Evolutionary conservation across 73 alveolate species (phyloP), one percentile per base, ranked within the genome.

Genomic region (Stentor roeselii): DNA sequence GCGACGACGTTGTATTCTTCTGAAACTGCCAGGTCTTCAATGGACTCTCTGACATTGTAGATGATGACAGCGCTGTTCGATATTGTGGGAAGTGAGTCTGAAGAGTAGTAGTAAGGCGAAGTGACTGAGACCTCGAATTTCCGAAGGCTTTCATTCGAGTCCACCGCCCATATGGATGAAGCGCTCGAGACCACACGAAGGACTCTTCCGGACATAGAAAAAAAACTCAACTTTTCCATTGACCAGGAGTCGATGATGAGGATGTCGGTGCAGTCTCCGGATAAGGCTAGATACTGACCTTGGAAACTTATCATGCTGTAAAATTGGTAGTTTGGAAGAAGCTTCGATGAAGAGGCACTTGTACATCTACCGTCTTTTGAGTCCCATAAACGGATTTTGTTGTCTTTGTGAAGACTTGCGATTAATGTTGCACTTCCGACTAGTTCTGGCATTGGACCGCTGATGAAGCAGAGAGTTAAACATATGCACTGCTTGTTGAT

Each of bases 321-420:
- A 34, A 67, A 32, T 21, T 32, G 21, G 34, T 21, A 67, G 27
- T 67, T 75, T 41, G 85, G 76, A 36, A 89, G 80, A 75, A 90
- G 85, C 42, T 82, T 90, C 30, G 60, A 36, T 3, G 86, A 75
- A 4, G 95, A 90, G 42, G 60, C 88, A 80, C 89, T 21, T 4
- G 86, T 14, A 41, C 95, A 90, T 59, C 95, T 35, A 41, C 95
- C 95, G 40, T 90, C 95, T 38, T 86, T 76, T 14, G 89, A 77
- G 74, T 59, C 82, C 95, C 95, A 90, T 36, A 86, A 30, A 3
- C 95, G 27, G 30, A 89, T 50, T 38, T 75, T 75, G 75, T 82
- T 82, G 74, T 89, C 95, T 0, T 30, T 3, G 75, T 89, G 95
- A 3, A 89, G 59, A 3, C 91, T 86, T 3, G 76, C 88, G 50